A percentile compares a stretch with the other conserved stretches of the same genome.
Evolutionary conservation across 78 protist genomes (phyloP).

Genomic region (Dictyostelium purpureum): DNA sequence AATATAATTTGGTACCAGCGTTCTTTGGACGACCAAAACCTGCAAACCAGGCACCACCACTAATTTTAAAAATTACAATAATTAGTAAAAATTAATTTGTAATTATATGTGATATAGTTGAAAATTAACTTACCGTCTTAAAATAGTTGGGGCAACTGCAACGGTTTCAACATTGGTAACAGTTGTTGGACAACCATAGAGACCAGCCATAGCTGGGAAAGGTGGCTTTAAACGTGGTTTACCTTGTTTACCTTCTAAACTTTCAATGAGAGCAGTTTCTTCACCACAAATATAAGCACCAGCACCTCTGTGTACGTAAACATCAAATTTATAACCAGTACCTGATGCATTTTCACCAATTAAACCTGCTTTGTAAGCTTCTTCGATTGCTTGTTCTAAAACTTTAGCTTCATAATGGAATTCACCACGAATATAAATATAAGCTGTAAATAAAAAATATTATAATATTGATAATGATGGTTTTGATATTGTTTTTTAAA

Average conservation of each 20-base stretch:
- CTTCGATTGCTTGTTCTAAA: constrained; percentile 93
- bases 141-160: constrained; percentile 98
- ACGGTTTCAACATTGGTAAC: constrained; percentile 99
- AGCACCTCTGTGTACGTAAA: constrained; percentile 96
- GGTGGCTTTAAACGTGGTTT: constrained; percentile 99
- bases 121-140: constrained; percentile 85
- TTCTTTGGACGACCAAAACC: constrained; percentile 96
- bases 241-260: constrained; percentile 98
- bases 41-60: constrained; percentile 95
- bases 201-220: constrained; percentile 99
- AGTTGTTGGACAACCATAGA: constrained; percentile 99
- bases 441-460: too few relatives aligned
- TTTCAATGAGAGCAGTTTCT: constrained; percentile 98
- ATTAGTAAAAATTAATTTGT: neutral
- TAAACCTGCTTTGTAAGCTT: constrained; percentile 96
- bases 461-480: too few relatives aligned
- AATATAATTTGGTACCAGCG: constrained; percentile 96
- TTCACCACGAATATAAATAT: constrained; percentile 99
- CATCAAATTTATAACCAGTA: constrained; percentile 95
- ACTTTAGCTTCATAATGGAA: constrained; percentile 86
- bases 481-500: too few relatives aligned
- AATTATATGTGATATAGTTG: neutral
- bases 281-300: constrained; percentile 99
- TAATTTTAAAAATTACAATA: neutral
- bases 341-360: constrained; percentile 97